These are phyloP conservation scores for Inonotus obliquus DNA, from an alignment of 1,284 basidiomycete species.

Conservation along the genomic window DNA sequence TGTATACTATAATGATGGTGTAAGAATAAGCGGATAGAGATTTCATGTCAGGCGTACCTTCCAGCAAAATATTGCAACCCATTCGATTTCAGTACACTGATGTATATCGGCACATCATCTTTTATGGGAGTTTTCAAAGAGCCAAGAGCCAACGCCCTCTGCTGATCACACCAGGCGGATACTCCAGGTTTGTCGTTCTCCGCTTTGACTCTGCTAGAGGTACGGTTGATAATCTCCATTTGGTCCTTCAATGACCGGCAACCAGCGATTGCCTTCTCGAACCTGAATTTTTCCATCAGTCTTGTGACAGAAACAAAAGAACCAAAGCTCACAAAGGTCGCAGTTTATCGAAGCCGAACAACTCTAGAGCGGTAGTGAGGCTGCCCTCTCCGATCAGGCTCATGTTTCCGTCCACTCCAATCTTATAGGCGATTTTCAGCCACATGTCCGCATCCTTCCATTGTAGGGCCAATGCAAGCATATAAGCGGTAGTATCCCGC, in stretches of 20 bases:
- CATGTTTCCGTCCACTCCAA: background rate
- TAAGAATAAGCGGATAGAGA: background rate
- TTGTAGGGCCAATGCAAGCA: background rate
- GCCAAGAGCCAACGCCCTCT: background rate
- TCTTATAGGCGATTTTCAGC: background rate
- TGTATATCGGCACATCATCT: background rate
- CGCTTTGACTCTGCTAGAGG: background rate
- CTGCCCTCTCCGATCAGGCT: background rate
- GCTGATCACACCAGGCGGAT: background rate
- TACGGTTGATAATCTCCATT: slow-evolving; percentile 1
- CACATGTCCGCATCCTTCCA: background rate
- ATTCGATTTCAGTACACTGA: slow-evolving; percentile 4
- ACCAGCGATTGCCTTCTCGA: background rate
- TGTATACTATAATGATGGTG: background rate
- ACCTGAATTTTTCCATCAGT: background rate
- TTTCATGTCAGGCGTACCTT: background rate
- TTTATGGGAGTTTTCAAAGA: background rate
- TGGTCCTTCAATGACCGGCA: background rate
- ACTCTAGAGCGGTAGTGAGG: background rate
- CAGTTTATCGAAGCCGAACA: slow-evolving; percentile 7
- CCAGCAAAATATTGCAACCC: slow-evolving; percentile 2
- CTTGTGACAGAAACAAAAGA: background rate
- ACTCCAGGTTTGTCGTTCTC: background rate
- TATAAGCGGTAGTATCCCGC: background rate
- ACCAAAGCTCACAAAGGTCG: background rate